A percentile compares a stretch with the other conserved stretches of the same genome.
Evolutionary conservation across 139 green algal genomes (phyloP).

Genomic region (Volvox africanus): DNA sequence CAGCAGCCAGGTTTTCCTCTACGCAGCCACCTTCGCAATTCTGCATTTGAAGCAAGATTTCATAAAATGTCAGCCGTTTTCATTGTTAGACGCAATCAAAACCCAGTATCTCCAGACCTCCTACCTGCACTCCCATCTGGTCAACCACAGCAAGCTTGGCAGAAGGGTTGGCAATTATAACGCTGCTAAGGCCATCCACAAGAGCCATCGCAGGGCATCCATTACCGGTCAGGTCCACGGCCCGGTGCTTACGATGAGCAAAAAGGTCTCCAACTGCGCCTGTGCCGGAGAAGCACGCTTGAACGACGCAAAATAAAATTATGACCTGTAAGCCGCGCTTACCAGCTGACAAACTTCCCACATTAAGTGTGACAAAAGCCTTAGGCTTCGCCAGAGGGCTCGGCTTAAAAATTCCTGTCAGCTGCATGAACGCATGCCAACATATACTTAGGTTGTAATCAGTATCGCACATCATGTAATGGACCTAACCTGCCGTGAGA

Average conservation of each 20-base stretch:
- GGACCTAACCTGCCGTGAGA: background rate
- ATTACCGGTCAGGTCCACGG: constrained; percentile 13
- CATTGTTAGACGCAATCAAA: background rate
- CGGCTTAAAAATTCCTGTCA: constrained; percentile 22
- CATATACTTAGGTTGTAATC: background rate
- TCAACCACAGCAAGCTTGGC: constrained; percentile 40
- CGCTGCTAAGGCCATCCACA: constrained; percentile 2
- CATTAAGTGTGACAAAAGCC: constrained; percentile 25
- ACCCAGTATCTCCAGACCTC: background rate
- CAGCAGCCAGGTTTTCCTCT: constrained; percentile 25
- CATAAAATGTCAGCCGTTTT: too few relatives aligned
- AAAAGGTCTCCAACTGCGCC: background rate
- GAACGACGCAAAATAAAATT: background rate
- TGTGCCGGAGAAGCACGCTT: background rate
- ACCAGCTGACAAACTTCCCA: constrained; percentile 22
- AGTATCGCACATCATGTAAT: background rate
- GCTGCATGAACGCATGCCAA: background rate
- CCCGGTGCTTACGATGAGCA: background rate
- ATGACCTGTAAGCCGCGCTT: background rate
- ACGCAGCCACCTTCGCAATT: constrained; percentile 44
- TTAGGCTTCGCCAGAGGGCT: constrained; percentile 32
- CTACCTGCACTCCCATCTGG: constrained; percentile 41
- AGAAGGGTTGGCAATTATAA: constrained; percentile 41
- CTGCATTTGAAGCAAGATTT: background rate
- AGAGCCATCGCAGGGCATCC: background rate